phyloP scores from a whole-genome alignment of 768 basidiomycete genomes.

The Collybiopsis confluens region DNA sequence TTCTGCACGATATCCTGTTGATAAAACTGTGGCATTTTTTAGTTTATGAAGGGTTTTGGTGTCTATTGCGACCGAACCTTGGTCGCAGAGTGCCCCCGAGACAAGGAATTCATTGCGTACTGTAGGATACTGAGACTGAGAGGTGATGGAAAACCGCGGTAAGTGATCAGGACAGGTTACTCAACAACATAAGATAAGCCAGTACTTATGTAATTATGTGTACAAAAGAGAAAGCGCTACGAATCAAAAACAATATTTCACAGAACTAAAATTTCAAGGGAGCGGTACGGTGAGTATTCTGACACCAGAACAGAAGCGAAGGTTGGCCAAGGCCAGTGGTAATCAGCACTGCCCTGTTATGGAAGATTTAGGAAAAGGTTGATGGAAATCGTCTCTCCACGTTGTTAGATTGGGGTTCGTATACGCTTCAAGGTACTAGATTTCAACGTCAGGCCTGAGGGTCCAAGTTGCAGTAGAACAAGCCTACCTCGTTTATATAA shows the following conservation, averaged over 20 bases:
- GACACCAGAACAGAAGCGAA: neutral
- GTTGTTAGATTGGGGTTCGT: constrained; percentile 78
- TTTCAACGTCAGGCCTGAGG: neutral
- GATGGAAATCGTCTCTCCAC: constrained; percentile 60
- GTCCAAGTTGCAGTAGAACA: too few relatives aligned
- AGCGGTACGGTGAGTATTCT: neutral
- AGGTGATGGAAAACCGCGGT: too few relatives aligned
- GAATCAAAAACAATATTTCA: neutral
- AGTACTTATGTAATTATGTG: neutral
- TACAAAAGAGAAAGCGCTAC: neutral
- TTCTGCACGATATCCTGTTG: constrained; percentile 63
- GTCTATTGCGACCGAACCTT: neutral
- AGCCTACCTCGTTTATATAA: constrained; percentile 72
- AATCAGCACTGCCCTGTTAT: constrained; percentile 56
- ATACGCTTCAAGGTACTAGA: constrained; percentile 67
- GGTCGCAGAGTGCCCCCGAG: neutral
- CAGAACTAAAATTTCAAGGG: neutral
- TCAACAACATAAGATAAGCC: neutral
- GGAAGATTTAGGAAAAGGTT: constrained; percentile 69
- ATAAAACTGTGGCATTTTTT: constrained; percentile 45
- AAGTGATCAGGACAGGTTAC: too few relatives aligned
- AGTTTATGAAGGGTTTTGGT: neutral
- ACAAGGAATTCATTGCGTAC: neutral
- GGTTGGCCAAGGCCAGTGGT: neutral
- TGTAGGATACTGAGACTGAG: too few relatives aligned